Evolutionary conservation across 23 red algal genomes (phyloP).

Genomic region (Gracilariopsis chorda): DNA sequence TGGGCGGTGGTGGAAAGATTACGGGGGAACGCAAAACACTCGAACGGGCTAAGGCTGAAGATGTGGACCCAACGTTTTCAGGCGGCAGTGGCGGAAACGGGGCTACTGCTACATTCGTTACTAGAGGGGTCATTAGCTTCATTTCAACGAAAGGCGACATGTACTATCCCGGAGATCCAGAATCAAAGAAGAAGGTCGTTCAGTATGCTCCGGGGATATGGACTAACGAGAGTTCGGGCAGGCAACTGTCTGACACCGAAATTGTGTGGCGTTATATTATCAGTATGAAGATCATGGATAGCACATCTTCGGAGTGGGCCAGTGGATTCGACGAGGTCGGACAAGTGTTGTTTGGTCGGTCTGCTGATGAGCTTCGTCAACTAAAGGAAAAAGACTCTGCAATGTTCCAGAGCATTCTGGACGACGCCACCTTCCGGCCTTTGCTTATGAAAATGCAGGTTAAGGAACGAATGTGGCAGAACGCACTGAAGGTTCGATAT

Average conservation of each 20-base stretch:
- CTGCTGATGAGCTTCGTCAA: slow-evolving; percentile 71
- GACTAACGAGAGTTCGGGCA: slow-evolving; percentile 66
- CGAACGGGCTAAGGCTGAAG: slow-evolving; percentile 64
- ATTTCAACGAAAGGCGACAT: slow-evolving; percentile 67
- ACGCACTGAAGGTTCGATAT: slow-evolving; percentile 77
- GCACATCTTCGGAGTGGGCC: slow-evolving; percentile 65
- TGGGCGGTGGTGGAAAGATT: slow-evolving; percentile 39
- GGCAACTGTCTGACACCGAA: slow-evolving; percentile 65
- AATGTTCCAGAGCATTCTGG: slow-evolving; percentile 60
- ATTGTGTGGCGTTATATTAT: slow-evolving; percentile 83
- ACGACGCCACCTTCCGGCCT: slow-evolving; percentile 52
- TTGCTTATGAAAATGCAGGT: slow-evolving; percentile 80
- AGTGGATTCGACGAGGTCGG: slow-evolving; percentile 91
- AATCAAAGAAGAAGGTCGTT: slow-evolving; percentile 88
- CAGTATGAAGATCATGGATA: slow-evolving; percentile 75
- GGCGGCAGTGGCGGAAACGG: slow-evolving; percentile 20
- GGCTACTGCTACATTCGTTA: slow-evolving; percentile 59
- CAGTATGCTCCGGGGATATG: slow-evolving; percentile 59
- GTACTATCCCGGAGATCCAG: slow-evolving; percentile 86
- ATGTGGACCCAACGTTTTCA: slow-evolving; percentile 64
- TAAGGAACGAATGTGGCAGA: slow-evolving; percentile 75
- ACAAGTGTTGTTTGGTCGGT: slow-evolving; percentile 57
- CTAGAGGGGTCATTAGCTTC: slow-evolving; percentile 60
- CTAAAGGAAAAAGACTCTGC: slow-evolving; percentile 67
- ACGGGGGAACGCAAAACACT: slow-evolving; percentile 76